A percentile compares a stretch with the other conserved stretches of the same genome.
Evolutionary conservation across 176 grass and related monocot genomes (phyloP).

Genomic region (Elymus sibiricus): DNA sequence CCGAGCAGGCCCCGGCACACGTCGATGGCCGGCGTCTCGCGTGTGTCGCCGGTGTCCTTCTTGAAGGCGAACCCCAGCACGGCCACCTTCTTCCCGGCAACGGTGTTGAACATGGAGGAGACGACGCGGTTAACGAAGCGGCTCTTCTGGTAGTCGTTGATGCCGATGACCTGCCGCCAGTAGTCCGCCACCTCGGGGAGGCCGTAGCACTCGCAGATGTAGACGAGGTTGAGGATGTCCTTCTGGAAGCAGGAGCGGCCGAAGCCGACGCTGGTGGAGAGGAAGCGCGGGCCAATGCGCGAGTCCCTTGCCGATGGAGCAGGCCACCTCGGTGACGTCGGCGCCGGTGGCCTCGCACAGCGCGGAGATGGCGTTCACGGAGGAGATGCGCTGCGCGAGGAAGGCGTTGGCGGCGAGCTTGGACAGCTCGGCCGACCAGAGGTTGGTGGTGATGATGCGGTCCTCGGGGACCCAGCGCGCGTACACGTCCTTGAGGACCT

Average conservation of each 20-base stretch:
- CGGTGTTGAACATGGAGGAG: constrained; percentile 50
- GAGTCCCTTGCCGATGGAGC: constrained; percentile 36
- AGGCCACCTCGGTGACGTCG: constrained; percentile 11
- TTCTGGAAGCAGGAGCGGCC: constrained; percentile 52
- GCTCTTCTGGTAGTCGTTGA: constrained; percentile 47
- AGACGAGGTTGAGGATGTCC: constrained; percentile 54
- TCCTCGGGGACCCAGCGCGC: constrained; percentile 28
- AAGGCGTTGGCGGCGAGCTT: constrained; percentile 46
- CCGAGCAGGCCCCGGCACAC: constrained; percentile 40
- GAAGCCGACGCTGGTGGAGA: constrained; percentile 34
- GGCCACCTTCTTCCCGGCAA: constrained; percentile 39
- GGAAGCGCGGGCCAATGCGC: constrained; percentile 35
- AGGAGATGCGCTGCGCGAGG: constrained; percentile 47
- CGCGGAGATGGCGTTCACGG: constrained; percentile 40
- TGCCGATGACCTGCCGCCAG: constrained; percentile 39
- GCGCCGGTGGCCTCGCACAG: constrained; percentile 44
- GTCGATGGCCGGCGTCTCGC: constrained; percentile 48
- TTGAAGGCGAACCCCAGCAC: constrained; percentile 47
- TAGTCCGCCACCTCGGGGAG: constrained; percentile 35
- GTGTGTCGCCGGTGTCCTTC: constrained; percentile 42
- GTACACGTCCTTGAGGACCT: constrained; percentile 18
- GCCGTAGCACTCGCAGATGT: constrained; percentile 56
- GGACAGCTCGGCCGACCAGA: constrained; percentile 41
- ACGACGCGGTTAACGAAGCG: constrained; percentile 43
- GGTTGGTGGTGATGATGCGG: constrained; percentile 50